Evolutionary conservation across 2,329 filamentous ascomycete species (phyloP).

Genomic region (Westerdykella aurantiaca): DNA sequence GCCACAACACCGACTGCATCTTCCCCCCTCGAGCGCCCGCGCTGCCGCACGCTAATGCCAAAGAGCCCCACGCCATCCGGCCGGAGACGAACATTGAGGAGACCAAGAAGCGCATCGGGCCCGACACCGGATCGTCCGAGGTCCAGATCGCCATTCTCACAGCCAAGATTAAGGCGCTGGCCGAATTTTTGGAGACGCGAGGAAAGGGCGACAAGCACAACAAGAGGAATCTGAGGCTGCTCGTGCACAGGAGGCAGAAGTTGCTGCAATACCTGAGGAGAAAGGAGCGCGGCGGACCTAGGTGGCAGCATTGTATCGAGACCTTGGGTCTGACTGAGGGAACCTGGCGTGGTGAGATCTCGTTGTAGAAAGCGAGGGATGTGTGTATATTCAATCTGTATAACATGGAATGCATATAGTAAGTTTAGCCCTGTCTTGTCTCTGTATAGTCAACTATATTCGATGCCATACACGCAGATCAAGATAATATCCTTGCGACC

Average conservation of each 20-base stretch:
- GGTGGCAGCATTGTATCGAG: constrained; percentile 82
- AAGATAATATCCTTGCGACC: too few relatives aligned
- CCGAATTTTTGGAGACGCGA: constrained; percentile 62
- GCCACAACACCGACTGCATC: constrained; percentile 74
- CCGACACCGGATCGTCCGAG: constrained; percentile 90
- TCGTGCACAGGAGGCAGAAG: constrained; percentile 87
- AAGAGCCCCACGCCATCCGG: constrained; percentile 41
- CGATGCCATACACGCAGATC: too few relatives aligned
- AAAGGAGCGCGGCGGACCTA: constrained; percentile 83
- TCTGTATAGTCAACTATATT: too few relatives aligned
- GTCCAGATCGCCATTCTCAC: constrained; percentile 97
- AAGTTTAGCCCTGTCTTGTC: too few relatives aligned
- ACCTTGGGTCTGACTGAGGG: constrained; percentile 81
- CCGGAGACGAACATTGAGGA: constrained; percentile 34
- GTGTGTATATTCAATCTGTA: background rate
- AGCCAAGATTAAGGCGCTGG: constrained; percentile 80
- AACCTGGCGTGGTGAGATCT: constrained; percentile 87
- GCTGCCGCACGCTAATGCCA: constrained; percentile 42
- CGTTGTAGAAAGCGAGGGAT: constrained; percentile 46
- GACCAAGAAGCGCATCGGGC: constrained; percentile 61
- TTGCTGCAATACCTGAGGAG: constrained; percentile 77
- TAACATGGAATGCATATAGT: background rate
- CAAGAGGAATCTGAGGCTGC: constrained; percentile 77
- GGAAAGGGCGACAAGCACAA: constrained; percentile 88
- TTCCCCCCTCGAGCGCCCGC: constrained; percentile 57